These are phyloP conservation scores for Cordyceps fumosorosea DNA, from an alignment of 2,329 filamentous ascomycete species.

Conservation along the genomic window DNA sequence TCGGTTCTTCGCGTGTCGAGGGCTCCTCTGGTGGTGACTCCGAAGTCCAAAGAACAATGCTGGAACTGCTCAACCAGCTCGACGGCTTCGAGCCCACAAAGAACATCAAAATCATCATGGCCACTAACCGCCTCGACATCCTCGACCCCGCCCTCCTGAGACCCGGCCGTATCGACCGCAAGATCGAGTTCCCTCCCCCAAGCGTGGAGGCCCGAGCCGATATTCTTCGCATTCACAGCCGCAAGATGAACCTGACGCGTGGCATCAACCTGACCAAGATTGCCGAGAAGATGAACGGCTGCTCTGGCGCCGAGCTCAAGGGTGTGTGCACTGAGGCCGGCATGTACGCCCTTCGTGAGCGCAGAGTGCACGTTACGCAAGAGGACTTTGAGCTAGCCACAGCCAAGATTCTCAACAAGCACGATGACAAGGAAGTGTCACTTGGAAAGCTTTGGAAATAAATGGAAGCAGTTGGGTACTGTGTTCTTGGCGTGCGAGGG, in stretches of 20 bases:
- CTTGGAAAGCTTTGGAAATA: slow-evolving; percentile 71
- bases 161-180: slow-evolving; percentile 95
- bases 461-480: slow-evolving; percentile 15
- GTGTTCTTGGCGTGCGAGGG: not conserved
- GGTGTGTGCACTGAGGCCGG: slow-evolving; percentile 97
- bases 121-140: slow-evolving; percentile 95
- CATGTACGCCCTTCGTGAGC: slow-evolving; percentile 94
- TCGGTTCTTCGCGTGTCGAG: slow-evolving; percentile 94
- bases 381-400: slow-evolving; percentile 98
- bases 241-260: slow-evolving; percentile 96
- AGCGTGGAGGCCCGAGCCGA: slow-evolving; percentile 94
- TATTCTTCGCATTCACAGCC: slow-evolving; percentile 93
- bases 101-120: slow-evolving; percentile 99
- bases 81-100: slow-evolving; percentile 99
- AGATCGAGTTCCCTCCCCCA: slow-evolving; percentile 97
- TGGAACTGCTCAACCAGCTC: slow-evolving; percentile 95
- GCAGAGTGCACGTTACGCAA: slow-evolving; percentile 95
- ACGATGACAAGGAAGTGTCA: slow-evolving; percentile 95
- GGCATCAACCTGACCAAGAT: slow-evolving; percentile 98
- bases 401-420: slow-evolving; percentile 99
- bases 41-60: slow-evolving; percentile 96
- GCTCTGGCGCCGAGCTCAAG: slow-evolving; percentile 94
- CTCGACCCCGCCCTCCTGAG: slow-evolving; percentile 89
- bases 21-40: slow-evolving; percentile 93
- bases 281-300: slow-evolving; percentile 99